Evolutionary conservation across 108 stramenopile species (phyloP).

Genomic region (Phaeodactylum tricornutum): DNA sequence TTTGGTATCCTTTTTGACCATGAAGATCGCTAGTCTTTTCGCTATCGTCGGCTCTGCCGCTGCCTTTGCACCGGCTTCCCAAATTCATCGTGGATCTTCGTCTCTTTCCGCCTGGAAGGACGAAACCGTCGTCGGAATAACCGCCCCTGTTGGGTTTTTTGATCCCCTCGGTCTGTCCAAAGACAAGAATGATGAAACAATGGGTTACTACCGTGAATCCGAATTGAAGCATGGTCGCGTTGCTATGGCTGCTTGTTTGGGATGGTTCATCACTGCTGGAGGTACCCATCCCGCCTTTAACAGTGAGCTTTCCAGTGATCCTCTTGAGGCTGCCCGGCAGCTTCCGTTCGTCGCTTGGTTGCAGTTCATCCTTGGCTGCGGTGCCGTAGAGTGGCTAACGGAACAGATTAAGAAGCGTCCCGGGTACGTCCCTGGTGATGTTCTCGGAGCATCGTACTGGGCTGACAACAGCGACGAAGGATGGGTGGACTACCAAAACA

Average conservation of each 20-base stretch:
- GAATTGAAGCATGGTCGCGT: conserved; percentile 97
- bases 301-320: conserved; percentile 63
- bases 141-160: conserved; percentile 81
- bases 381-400: conserved; percentile 83
- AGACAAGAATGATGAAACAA: conserved; percentile 60
- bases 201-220: conserved; percentile 85
- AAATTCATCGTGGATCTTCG: conserved; percentile 21
- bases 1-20: too few relatives aligned
- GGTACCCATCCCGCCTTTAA: conserved; percentile 86
- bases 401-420: conserved; percentile 80
- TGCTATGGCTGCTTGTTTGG: conserved; percentile 94
- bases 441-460: conserved; percentile 87
- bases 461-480: conserved; percentile 84
- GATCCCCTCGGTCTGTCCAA: conserved; percentile 83
- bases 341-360: conserved; percentile 82
- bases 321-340: conserved; percentile 75
- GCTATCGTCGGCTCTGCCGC: conserved; percentile 46
- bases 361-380: conserved; percentile 85
- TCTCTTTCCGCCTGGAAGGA: conserved; percentile 61
- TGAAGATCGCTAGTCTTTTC: conserved; percentile 35
- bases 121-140: conserved; percentile 63
- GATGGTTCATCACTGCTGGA: conserved; percentile 86
- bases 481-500: conserved; percentile 90
- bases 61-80: conserved; percentile 64
- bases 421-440: conserved; percentile 81